These are phyloP conservation scores for Boeremia exigua DNA, from an alignment of 2,329 filamentous ascomycete genomes.

Conservation along the genomic window DNA sequence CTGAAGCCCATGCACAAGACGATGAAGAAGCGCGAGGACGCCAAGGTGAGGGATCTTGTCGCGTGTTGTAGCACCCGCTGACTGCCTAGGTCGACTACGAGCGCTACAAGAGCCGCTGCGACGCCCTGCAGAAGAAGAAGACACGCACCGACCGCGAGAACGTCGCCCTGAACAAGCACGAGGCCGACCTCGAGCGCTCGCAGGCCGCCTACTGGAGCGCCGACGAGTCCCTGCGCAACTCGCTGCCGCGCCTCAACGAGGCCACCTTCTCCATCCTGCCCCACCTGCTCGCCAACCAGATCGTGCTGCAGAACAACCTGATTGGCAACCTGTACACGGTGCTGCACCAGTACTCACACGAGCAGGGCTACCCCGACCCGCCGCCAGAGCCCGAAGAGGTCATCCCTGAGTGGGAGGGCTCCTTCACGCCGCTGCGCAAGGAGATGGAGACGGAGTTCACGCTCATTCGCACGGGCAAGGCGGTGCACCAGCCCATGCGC, in stretches of 20 bases:
- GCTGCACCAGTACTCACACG: conserved; percentile 74
- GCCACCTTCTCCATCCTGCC: conserved; percentile 77
- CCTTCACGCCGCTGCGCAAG: conserved; percentile 68
- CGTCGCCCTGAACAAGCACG: conserved; percentile 70
- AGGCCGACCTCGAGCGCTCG: conserved; percentile 70
- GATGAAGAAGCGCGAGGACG: conserved; percentile 85
- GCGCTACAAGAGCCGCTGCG: conserved; percentile 73
- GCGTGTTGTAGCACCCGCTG: too few species aligned
- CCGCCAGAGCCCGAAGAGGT: conserved; percentile 76
- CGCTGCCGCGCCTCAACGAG: conserved; percentile 73
- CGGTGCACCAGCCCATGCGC: conserved; percentile 63
- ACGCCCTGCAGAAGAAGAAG: conserved; percentile 72
- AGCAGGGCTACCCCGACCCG: conserved; percentile 72
- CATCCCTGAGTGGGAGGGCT: conserved; percentile 68
- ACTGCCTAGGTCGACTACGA: conserved; percentile 73
- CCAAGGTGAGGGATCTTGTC: too few species aligned
- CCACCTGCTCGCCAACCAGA: conserved; percentile 71
- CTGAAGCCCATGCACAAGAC: conserved; percentile 78
- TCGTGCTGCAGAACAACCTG: conserved; percentile 78
- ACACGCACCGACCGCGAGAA: conserved; percentile 77
- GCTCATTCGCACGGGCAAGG: conserved; percentile 71
- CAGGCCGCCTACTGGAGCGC: conserved; percentile 76
- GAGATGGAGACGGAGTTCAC: conserved; percentile 69
- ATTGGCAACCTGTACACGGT: conserved; percentile 80
- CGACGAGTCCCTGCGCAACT: conserved; percentile 74